Conservation (phyloP, 305 asterid species). For the Euphrasia arctica region DNA sequence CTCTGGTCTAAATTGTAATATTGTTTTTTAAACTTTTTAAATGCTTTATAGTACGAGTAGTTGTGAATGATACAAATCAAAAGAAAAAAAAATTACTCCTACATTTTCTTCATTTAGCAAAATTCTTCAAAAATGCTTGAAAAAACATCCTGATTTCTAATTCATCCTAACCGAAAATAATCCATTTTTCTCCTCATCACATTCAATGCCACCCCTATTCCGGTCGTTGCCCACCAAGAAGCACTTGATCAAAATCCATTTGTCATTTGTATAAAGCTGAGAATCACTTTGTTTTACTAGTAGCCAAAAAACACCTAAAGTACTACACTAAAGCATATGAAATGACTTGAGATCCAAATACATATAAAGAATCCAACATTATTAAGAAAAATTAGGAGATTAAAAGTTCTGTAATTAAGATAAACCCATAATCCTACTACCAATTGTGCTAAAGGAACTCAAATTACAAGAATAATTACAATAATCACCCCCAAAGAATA, state of each 20-base stretch:
- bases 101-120: too few relatives aligned
- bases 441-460: background rate
- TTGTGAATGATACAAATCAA: too few relatives aligned
- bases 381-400: too few relatives aligned
- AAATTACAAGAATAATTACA: background rate
- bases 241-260: background rate
- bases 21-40: too few relatives aligned
- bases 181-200: slow-evolving; percentile 39
- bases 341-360: background rate
- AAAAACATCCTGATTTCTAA: too few relatives aligned
- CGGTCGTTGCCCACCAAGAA: slow-evolving; percentile 75
- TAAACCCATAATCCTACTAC: background rate
- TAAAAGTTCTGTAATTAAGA: background rate
- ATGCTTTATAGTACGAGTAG: too few relatives aligned
- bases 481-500: background rate
- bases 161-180: slow-evolving; percentile 34
- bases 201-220: slow-evolving; percentile 21
- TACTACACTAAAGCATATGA: background rate
- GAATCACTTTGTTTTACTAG: too few relatives aligned
- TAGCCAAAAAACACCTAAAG: too few relatives aligned
- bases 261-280: background rate
- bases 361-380: background rate
- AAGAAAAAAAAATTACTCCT: too few relatives aligned
- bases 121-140: too few relatives aligned
- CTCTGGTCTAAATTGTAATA: too few relatives aligned